Percentiles rank a stretch among this genome's conserved stretches.
These are phyloP conservation scores for Thelonectria olida DNA, from an alignment of 2,329 filamentous ascomycete genomes.

Conservation along the genomic window DNA sequence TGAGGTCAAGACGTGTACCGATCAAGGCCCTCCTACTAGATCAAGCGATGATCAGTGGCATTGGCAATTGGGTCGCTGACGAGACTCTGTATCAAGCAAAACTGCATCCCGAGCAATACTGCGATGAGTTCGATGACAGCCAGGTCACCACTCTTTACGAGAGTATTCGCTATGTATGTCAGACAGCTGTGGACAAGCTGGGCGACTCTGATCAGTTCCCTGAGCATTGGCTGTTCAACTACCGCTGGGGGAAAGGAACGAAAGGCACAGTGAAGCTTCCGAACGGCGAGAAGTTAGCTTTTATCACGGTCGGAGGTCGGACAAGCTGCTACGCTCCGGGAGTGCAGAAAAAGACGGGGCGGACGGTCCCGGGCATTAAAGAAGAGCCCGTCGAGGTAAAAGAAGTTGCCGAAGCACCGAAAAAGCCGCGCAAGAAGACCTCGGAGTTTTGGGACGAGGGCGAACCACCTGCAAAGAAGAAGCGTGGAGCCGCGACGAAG, in stretches of 20 bases:
- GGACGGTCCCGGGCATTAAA: slow-evolving; percentile 53
- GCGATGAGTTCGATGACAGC: slow-evolving; percentile 77
- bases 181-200: slow-evolving; percentile 79
- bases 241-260: slow-evolving; percentile 91
- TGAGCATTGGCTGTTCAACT: slow-evolving; percentile 85
- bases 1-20: slow-evolving; percentile 81
- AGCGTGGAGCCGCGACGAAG: slow-evolving; percentile 29
- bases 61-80: slow-evolving; percentile 98
- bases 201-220: slow-evolving; percentile 88
- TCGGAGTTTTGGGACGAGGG: slow-evolving; percentile 37
- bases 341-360: slow-evolving; percentile 81
- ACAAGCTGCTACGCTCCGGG: slow-evolving; percentile 90
- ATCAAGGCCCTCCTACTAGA: slow-evolving; percentile 90
- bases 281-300: slow-evolving; percentile 84
- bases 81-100: slow-evolving; percentile 91
- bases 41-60: slow-evolving; percentile 87
- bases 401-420: slow-evolving; percentile 31
- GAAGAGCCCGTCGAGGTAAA: slow-evolving; percentile 49
- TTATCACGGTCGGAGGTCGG: slow-evolving; percentile 88
- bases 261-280: slow-evolving; percentile 77
- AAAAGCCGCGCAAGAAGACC: slow-evolving; percentile 36
- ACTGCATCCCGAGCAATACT: slow-evolving; percentile 93
- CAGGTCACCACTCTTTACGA: slow-evolving; percentile 79
- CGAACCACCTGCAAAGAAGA: slow-evolving; percentile 39
- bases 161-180: slow-evolving; percentile 80